phyloP scores from a whole-genome alignment of 2,329 filamentous ascomycete species.

The Calonectria hongkongensis region DNA sequence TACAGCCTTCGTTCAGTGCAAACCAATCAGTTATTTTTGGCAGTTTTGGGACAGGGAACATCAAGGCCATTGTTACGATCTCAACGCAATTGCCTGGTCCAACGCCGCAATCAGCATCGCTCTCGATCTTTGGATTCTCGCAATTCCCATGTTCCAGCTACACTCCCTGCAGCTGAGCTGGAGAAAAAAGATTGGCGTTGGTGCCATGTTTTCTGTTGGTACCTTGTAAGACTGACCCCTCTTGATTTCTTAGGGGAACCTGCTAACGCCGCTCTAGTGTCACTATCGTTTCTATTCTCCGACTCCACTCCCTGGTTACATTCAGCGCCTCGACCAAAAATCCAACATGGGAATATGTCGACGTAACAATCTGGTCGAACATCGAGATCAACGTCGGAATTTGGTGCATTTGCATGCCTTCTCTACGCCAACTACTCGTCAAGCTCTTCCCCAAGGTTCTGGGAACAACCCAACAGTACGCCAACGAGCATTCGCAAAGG shows the following conservation, averaged over 20 bases:
- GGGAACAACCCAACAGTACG: slow-evolving; percentile 55
- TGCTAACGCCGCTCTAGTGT: slow-evolving; percentile 42
- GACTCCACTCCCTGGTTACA: slow-evolving; percentile 58
- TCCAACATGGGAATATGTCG: slow-evolving; percentile 60
- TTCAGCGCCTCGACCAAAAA: slow-evolving; percentile 56
- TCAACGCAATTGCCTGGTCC: slow-evolving; percentile 58
- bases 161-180: slow-evolving; percentile 64
- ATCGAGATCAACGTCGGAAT: slow-evolving; percentile 63
- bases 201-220: slow-evolving; percentile 72
- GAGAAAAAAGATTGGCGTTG: slow-evolving; percentile 69
- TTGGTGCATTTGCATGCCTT: slow-evolving; percentile 63
- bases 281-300: slow-evolving; percentile 62
- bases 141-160: slow-evolving; percentile 69
- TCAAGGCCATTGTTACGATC: slow-evolving; percentile 68
- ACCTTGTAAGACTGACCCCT: slow-evolving; percentile 54
- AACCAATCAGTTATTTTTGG: slow-evolving; percentile 73
- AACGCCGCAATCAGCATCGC: slow-evolving; percentile 69
- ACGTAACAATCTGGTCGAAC: slow-evolving; percentile 60
- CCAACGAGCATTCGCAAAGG: slow-evolving; percentile 39
- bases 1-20: slow-evolving; percentile 68
- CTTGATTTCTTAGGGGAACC: too few relatives aligned
- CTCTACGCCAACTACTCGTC: slow-evolving; percentile 59
- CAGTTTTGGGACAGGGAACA: slow-evolving; percentile 69
- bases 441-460: slow-evolving; percentile 62
- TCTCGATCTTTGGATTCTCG: slow-evolving; percentile 72